These are phyloP conservation scores for Diutina sp. DNA, from an alignment of 1,139 yeast genomes.

Conservation along the genomic window DNA sequence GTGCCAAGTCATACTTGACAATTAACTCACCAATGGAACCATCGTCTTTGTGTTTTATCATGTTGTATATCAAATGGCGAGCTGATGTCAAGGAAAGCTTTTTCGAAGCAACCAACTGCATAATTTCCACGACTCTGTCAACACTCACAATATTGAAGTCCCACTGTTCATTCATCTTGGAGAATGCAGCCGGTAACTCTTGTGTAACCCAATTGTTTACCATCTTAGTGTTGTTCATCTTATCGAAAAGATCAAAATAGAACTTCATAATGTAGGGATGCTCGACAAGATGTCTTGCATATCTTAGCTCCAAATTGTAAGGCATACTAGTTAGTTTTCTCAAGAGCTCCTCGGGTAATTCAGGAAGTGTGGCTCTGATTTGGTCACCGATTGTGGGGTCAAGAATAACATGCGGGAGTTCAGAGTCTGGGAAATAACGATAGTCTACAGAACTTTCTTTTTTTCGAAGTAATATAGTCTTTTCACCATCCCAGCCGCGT, in stretches of 20 bases:
- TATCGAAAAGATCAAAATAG: slow-evolving; percentile 32
- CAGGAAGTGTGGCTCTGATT: slow-evolving; percentile 35
- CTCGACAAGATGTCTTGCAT: slow-evolving; percentile 51
- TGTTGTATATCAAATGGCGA: neutral
- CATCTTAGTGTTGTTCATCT: slow-evolving; percentile 17
- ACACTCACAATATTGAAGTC: slow-evolving; percentile 20
- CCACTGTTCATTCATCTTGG: slow-evolving; percentile 34
- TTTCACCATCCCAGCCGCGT: slow-evolving; percentile 79
- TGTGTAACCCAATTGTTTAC: slow-evolving; percentile 80
- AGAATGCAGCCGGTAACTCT: slow-evolving; percentile 61
- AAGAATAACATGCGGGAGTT: slow-evolving; percentile 50
- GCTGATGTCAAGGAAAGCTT: neutral
- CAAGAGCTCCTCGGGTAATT: slow-evolving; percentile 50
- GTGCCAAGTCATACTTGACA: slow-evolving; percentile 37
- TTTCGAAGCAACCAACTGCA: neutral
- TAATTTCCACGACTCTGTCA: slow-evolving; percentile 4
- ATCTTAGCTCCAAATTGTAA: slow-evolving; percentile 51
- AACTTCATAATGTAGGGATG: slow-evolving; percentile 32
- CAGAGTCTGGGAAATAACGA: slow-evolving; percentile 91
- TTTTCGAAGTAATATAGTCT: slow-evolving; percentile 52
- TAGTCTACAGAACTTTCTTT: slow-evolving; percentile 83
- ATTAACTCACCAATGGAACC: slow-evolving; percentile 13
- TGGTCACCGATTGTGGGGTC: slow-evolving; percentile 17
- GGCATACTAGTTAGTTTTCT: slow-evolving; percentile 36
- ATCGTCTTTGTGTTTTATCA: neutral